Evolutionary conservation across 2,329 filamentous ascomycete species (phyloP), one percentile per base, ranked within the genome.

Genomic region (Spiromastix sp.): DNA sequence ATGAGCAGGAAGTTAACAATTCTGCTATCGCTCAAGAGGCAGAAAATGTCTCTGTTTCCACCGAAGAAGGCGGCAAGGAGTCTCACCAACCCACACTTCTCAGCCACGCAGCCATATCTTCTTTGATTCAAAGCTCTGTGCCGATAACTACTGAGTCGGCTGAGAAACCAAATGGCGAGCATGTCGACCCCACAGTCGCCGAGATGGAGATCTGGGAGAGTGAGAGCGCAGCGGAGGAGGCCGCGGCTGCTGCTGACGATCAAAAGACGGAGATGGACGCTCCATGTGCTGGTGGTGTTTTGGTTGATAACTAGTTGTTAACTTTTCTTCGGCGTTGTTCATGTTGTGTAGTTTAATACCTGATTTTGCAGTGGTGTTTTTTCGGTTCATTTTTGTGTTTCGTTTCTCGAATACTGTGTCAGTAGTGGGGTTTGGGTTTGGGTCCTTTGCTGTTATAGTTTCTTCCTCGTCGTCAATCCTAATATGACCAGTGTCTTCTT

Each of bases 201-300:
- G 46, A 49, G 9, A 50, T 83, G 48, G 76, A 81, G 47, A 66
- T 84, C 11, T 83, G 79, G 78, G 79, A 83, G 56, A 82, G 77
- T 50, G 70, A 67, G 17, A 81, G 76, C 54, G 69, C 71, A 17
- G 72, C 74, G 44, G 79, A 75, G 31, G 77, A 61, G 37, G 48
- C 51, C 13, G 43, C 37, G 3, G 32, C 21, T n/a, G 7, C 21
- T 24, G 21, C n/a, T n/a, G n/a, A 24, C 21, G 7, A 36, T 12
- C 22, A 25, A 25, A n/a, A n/a, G n/a, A n/a, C n/a, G n/a, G n/a
- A n/a, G n/a, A n/a, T n/a, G n/a, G n/a, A n/a, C n/a, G n/a, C n/a
- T n/a, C n/a, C n/a, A n/a, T n/a, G n/a, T n/a, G n/a, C 21, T 24
- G 7, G 21, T 24, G 7, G 21, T 7, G 21, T 24, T 24, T 24